Conservation (phyloP, 1,284 basidiomycete species). For the Fomitopsis pinicola region DNA sequence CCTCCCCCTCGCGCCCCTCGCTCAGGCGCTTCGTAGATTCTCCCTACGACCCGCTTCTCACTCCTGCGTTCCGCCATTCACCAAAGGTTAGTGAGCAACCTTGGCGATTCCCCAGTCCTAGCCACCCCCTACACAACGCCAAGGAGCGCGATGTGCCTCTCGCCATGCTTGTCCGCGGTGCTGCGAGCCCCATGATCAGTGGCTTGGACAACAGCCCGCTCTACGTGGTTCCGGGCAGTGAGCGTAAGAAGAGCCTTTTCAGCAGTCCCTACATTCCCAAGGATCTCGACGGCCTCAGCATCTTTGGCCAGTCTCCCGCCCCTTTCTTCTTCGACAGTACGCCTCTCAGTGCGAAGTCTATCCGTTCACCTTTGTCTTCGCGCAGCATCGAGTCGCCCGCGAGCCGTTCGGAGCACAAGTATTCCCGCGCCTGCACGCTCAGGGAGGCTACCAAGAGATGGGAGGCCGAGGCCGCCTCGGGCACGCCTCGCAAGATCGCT, state of each 20-base stretch:
- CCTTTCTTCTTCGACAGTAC: slow-evolving; percentile 22
- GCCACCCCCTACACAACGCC: slow-evolving; percentile 58
- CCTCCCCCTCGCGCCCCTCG: slow-evolving; percentile 10
- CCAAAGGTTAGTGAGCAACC: slow-evolving; percentile 68
- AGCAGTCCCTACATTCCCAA: slow-evolving; percentile 23
- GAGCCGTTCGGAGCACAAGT: slow-evolving; percentile 7
- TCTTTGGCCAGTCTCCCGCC: slow-evolving; percentile 23
- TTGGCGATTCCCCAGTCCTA: slow-evolving; percentile 71
- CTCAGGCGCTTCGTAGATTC: slow-evolving; percentile 36
- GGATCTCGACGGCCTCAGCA: slow-evolving; percentile 9
- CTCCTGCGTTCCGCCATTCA: slow-evolving; percentile 71
- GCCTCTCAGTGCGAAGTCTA: slow-evolving; percentile 22
- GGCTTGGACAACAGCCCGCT: slow-evolving; percentile 30
- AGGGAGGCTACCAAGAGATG: slow-evolving; percentile 9
- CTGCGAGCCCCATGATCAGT: slow-evolving; percentile 37
- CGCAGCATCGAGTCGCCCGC: slow-evolving; percentile 23
- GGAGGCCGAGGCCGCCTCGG: slow-evolving; percentile 4
- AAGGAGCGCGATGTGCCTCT: slow-evolving; percentile 59
- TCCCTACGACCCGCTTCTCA: slow-evolving; percentile 66
- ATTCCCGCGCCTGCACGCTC: slow-evolving; percentile 7
- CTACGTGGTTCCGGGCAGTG: slow-evolving; percentile 26
- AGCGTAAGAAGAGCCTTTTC: slow-evolving; percentile 27
- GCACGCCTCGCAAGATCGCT: slow-evolving; percentile 5
- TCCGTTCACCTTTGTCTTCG: slow-evolving; percentile 19
- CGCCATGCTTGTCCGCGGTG: slow-evolving; percentile 47